Conservation (phyloP, 2,329 filamentous ascomycete genomes). For the Elsinoe perseae region DNA sequence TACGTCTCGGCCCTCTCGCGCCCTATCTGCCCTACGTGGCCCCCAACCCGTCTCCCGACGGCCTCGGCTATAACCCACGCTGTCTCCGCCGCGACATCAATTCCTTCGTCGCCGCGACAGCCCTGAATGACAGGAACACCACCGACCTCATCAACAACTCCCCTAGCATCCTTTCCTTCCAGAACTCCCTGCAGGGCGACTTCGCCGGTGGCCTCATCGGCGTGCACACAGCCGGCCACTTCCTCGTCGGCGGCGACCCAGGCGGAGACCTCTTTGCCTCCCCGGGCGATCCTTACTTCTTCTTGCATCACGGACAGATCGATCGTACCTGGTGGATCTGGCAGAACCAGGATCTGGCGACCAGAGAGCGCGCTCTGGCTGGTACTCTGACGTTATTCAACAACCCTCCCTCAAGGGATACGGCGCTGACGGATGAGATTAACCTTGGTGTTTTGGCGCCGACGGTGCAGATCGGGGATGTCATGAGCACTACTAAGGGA, state of each 20-base stretch:
- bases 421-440: neutral
- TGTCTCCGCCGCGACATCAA: slow-evolving; percentile 35
- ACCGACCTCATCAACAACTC: slow-evolving; percentile 21
- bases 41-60: slow-evolving; percentile 26
- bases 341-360: slow-evolving; percentile 38
- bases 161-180: slow-evolving; percentile 21
- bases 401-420: neutral
- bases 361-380: slow-evolving; percentile 29
- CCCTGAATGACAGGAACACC: slow-evolving; percentile 19
- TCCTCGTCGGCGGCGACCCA: slow-evolving; percentile 40
- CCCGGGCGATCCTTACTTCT: slow-evolving; percentile 43
- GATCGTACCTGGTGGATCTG: slow-evolving; percentile 45
- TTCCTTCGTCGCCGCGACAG: slow-evolving; percentile 14
- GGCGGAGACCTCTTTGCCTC: slow-evolving; percentile 39
- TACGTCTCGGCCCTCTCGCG: slow-evolving; percentile 43
- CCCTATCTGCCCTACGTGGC: slow-evolving; percentile 28
- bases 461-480: neutral
- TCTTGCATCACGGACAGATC: slow-evolving; percentile 42
- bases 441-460: neutral
- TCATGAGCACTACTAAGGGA: neutral
- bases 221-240: slow-evolving; percentile 43
- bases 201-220: slow-evolving; percentile 20
- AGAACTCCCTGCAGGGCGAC: slow-evolving; percentile 24
- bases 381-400: neutral
- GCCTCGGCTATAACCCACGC: slow-evolving; percentile 28